Conservation (phyloP, 805 yeast species). For the Saccharomycopsis sp. region DNA sequence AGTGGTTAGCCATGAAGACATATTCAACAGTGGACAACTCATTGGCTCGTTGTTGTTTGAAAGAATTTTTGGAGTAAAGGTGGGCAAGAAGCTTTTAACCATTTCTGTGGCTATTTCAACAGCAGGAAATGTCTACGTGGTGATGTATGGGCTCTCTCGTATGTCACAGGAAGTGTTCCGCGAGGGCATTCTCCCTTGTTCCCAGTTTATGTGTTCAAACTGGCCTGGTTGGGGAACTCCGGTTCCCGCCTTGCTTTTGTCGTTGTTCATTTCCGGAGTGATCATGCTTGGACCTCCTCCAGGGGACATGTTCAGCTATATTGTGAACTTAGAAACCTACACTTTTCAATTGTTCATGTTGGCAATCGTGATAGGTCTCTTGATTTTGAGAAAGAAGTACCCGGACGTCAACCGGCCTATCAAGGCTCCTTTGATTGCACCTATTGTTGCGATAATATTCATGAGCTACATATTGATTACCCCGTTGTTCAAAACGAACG, state of each 20-base stretch:
- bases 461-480: constrained; percentile 15
- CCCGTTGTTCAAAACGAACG: constrained; percentile 13
- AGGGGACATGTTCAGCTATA: constrained; percentile 21
- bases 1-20: constrained; percentile 47
- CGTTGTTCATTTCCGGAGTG: constrained; percentile 28
- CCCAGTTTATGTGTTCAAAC: constrained; percentile 45
- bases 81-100: constrained; percentile 51
- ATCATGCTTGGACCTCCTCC: constrained; percentile 19
- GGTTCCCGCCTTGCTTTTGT: constrained; percentile 37
- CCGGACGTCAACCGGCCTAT: constrained; percentile 19
- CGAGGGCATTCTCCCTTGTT: constrained; percentile 55
- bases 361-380: constrained; percentile 16
- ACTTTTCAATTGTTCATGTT: constrained; percentile 17
- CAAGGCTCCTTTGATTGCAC: constrained; percentile 18
- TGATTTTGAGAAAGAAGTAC: constrained; percentile 18
- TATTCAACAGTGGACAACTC: constrained; percentile 48
- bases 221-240: constrained; percentile 49
- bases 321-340: constrained; percentile 19
- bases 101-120: constrained; percentile 54
- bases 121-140: constrained; percentile 58
- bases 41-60: constrained; percentile 54
- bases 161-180: constrained; percentile 60
- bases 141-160: constrained; percentile 50
- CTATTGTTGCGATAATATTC: constrained; percentile 10
- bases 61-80: constrained; percentile 43